A percentile compares a stretch with the other conserved stretches of the same genome.
phyloP scores from a whole-genome alignment of 345 rosid species.

The Gossypium herbaceum region DNA sequence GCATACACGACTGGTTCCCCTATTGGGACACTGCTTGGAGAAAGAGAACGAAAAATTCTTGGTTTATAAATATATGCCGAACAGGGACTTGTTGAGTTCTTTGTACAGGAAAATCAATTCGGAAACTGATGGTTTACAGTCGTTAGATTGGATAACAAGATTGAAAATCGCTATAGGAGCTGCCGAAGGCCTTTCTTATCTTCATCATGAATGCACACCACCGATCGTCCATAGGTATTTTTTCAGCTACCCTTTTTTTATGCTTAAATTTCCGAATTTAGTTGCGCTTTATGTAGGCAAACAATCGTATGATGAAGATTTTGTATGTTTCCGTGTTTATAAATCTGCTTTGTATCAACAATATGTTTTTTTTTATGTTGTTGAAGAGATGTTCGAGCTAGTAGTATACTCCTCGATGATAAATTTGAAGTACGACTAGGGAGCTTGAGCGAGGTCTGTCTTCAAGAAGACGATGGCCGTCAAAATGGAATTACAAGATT shows the following conservation, averaged over 20 bases:
- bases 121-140: slow-evolving; percentile 69
- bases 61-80: slow-evolving; percentile 82
- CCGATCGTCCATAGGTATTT: slow-evolving; percentile 87
- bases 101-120: slow-evolving; percentile 54
- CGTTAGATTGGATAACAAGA: slow-evolving; percentile 98
- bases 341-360: slow-evolving; percentile 11
- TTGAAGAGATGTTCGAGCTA: slow-evolving; percentile 95
- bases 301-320: neutral
- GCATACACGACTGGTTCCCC: slow-evolving; percentile 76
- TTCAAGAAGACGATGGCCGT: slow-evolving; percentile 79
- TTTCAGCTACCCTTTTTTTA: neutral
- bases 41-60: slow-evolving; percentile 73
- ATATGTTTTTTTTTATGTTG: slow-evolving; percentile 23
- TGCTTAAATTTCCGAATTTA: neutral
- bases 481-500: slow-evolving; percentile 84
- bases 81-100: slow-evolving; percentile 75
- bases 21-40: slow-evolving; percentile 82
- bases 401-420: slow-evolving; percentile 97
- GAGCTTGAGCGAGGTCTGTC: slow-evolving; percentile 74
- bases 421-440: slow-evolving; percentile 95
- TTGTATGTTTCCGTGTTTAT: neutral
- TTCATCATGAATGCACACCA: slow-evolving; percentile 89
- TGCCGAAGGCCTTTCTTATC: slow-evolving; percentile 77
- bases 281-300: neutral
- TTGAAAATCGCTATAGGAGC: slow-evolving; percentile 92